Evolutionary conservation across 192 early-diverging fungal species (phyloP).

Genomic region (Coemansia sp.): DNA sequence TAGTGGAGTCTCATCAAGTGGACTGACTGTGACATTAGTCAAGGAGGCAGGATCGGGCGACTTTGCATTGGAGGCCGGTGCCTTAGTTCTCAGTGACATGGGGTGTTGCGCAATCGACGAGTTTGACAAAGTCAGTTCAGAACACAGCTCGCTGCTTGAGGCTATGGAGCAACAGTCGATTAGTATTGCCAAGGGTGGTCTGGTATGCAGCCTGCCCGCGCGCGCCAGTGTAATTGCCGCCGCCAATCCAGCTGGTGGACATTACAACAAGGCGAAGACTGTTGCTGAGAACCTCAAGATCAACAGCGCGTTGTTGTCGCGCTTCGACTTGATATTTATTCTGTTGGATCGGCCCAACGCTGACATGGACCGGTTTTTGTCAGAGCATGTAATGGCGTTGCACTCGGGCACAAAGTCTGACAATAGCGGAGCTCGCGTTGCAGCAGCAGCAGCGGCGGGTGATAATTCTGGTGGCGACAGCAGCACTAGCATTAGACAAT

Average conservation of each 20-base stretch:
- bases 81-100: constrained; percentile 86
- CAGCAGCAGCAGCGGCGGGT: not conserved
- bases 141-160: constrained; percentile 76
- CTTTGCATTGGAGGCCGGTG: constrained; percentile 78
- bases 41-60: constrained; percentile 71
- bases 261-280: constrained; percentile 85
- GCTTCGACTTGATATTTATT: constrained; percentile 84
- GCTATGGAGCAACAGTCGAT: constrained; percentile 91
- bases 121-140: constrained; percentile 86
- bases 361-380: constrained; percentile 77
- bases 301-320: constrained; percentile 68
- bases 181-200: constrained; percentile 84
- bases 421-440: not conserved
- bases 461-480: not conserved
- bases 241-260: constrained; percentile 83
- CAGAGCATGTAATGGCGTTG: constrained; percentile 79
- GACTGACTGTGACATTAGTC: constrained; percentile 71
- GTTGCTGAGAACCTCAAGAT: constrained; percentile 82
- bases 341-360: constrained; percentile 77
- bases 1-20: constrained; percentile 63
- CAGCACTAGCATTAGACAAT: constrained; percentile 11
- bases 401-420: constrained; percentile 38
- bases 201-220: constrained; percentile 80
- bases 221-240: constrained; percentile 86
- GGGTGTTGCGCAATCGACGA: constrained; percentile 91